Evolutionary conservation across 148 eudicot genomes (phyloP).

Genomic region (Rhododendron vialii): DNA sequence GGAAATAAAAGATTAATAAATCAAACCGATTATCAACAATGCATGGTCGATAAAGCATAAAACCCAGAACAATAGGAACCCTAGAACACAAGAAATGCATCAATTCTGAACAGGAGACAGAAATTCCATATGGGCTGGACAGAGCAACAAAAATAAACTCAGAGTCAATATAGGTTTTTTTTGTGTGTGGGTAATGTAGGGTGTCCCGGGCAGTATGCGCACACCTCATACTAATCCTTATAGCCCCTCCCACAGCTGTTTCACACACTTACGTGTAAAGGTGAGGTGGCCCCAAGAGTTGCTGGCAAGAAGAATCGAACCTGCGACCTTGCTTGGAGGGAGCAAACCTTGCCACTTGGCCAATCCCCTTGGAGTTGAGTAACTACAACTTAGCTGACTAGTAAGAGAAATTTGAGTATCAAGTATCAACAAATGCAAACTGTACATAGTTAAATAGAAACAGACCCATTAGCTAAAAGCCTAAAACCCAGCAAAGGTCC

Average conservation of each 20-base stretch:
- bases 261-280: not conserved
- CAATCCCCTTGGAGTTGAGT: not conserved
- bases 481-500: not conserved
- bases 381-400: not conserved
- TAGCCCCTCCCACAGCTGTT: not conserved
- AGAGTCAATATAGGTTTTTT: not conserved
- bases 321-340: not conserved
- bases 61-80: slow-evolving; percentile 7
- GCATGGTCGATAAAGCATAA: not conserved
- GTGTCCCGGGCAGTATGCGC: too few relatives aligned
- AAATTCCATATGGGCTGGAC: not conserved
- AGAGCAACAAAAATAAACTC: not conserved
- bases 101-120: not conserved
- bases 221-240: not conserved
- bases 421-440: slow-evolving; percentile 1
- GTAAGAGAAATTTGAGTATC: not conserved
- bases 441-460: not conserved
- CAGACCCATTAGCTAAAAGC: slow-evolving; percentile 1
- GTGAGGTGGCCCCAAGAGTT: not conserved
- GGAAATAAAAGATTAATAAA: not conserved
- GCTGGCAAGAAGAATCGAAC: not conserved
- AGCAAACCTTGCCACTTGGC: not conserved
- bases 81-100: not conserved
- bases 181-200: too few relatives aligned
- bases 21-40: not conserved